These are phyloP conservation scores for Coemansia sp. DNA, from an alignment of 192 early-diverging fungal genomes.

Conservation along the genomic window DNA sequence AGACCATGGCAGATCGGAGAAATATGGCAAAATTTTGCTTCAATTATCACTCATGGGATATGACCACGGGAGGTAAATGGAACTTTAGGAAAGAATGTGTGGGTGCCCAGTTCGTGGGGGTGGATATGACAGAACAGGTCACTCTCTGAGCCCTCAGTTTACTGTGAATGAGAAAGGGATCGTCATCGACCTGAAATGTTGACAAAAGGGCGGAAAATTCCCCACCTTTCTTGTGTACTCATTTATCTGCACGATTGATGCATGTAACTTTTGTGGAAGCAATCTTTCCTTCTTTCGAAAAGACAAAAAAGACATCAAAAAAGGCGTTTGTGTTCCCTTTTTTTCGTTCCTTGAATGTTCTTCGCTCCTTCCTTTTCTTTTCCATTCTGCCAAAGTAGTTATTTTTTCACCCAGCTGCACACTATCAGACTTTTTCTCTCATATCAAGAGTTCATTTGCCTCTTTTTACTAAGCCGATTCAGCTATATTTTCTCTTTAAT, in stretches of 20 bases:
- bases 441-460: neutral
- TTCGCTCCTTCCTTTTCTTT: constrained; percentile 19
- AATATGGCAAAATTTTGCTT: neutral
- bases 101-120: too few relatives aligned
- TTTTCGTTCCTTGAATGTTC: constrained; percentile 17
- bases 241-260: neutral
- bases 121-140: too few relatives aligned
- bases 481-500: constrained; percentile 5
- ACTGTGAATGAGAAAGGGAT: neutral
- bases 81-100: too few relatives aligned
- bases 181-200: neutral
- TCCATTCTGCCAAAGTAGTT: neutral
- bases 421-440: neutral
- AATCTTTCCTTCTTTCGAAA: neutral
- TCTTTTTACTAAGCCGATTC: too few relatives aligned
- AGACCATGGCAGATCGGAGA: neutral
- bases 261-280: too few relatives aligned
- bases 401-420: neutral
- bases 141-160: too few relatives aligned
- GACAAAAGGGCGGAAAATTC: neutral
- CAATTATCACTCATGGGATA: neutral
- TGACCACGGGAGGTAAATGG: neutral
- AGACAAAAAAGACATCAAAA: neutral
- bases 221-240: neutral
- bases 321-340: neutral